Evolutionary conservation across 148 eudicot species (phyloP), one percentile per base, ranked within the genome.

Genomic region (Rhododendron ovatum): DNA sequence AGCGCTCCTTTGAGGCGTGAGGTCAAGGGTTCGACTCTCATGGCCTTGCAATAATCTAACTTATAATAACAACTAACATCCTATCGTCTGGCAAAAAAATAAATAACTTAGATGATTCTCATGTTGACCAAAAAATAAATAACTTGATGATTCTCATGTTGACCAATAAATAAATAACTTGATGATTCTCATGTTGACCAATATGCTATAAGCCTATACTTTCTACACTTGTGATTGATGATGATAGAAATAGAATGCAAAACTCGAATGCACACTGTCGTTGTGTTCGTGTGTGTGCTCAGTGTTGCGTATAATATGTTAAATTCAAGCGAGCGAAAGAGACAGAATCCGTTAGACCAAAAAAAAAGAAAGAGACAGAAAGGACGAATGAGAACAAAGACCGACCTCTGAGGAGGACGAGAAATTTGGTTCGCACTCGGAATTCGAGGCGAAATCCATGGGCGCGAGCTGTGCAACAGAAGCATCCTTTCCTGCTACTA

Each of bases 361-460:
- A 35, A 37, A n/a, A 37, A 37, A 37, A 37, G n/a, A 39, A n/a
- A 83, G 20, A 71, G 47, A 28, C 30, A 53, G 59, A 47, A 79
- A 81, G 33, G 47, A 47, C 57, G 41, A 71, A 45, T 18, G 39
- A 53, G 61, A 45, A 15, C 13, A 15, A 53, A 51, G 43, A 83
- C 63, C 77, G 53, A 88, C 91, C 91, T 92, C 45, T 71, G 84
- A 5, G 80, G 74, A 75, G 28, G 76, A 11, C 65, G 55, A 88
- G 76, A 83, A 51, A 85, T 53, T 13, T 1, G 77, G 57, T 65
- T n/a, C 43, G 78, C 57, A 30, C 63, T 63, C 22, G 84, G 85
- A 86, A 67, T 59, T 86, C 50, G 57, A 26, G 89, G 87, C 10
- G 81, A 73, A 84, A 73, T 73, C 89, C 90, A 89, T 91, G 90